Conservation (phyloP, 306 rosid species). For the Sicyos baderoa region DNA sequence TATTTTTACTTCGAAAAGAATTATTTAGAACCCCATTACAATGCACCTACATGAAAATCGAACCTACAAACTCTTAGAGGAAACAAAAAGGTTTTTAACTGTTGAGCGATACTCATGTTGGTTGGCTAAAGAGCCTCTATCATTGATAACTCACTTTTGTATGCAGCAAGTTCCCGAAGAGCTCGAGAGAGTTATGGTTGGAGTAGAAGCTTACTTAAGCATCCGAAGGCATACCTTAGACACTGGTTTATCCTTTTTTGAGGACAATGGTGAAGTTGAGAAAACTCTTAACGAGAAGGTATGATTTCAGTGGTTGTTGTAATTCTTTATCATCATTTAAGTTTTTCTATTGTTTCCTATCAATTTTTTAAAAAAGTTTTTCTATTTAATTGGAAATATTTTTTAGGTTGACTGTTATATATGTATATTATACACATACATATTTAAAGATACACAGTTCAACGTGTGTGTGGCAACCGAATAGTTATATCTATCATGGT, state of each 20-base stretch:
- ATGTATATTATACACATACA: too few species aligned
- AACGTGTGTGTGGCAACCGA: neutral
- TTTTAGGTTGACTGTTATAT: neutral
- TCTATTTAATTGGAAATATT: neutral
- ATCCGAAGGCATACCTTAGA: slow-evolving; percentile 67
- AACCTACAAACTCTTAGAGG: neutral
- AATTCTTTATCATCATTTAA: neutral
- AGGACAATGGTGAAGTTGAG: slow-evolving; percentile 53
- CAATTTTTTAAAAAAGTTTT: too few species aligned
- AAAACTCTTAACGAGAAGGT: slow-evolving; percentile 55
- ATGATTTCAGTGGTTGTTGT: slow-evolving; percentile 12
- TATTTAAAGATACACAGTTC: too few species aligned
- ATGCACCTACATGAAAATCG: neutral
- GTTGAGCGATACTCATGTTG: neutral
- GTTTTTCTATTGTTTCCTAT: neutral
- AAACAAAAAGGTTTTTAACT: neutral
- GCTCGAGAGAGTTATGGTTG: slow-evolving; percentile 86
- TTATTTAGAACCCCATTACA: neutral
- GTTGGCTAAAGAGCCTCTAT: neutral
- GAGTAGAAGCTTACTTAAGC: slow-evolving; percentile 90
- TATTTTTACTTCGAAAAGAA: neutral
- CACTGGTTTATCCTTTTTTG: slow-evolving; percentile 70
- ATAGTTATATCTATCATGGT: neutral
- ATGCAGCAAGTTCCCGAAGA: slow-evolving; percentile 96
- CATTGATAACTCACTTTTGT: slow-evolving; percentile 13